These are phyloP conservation scores for Leucogyrophana mollusca DNA, from an alignment of 768 basidiomycete species.

Conservation along the genomic window DNA sequence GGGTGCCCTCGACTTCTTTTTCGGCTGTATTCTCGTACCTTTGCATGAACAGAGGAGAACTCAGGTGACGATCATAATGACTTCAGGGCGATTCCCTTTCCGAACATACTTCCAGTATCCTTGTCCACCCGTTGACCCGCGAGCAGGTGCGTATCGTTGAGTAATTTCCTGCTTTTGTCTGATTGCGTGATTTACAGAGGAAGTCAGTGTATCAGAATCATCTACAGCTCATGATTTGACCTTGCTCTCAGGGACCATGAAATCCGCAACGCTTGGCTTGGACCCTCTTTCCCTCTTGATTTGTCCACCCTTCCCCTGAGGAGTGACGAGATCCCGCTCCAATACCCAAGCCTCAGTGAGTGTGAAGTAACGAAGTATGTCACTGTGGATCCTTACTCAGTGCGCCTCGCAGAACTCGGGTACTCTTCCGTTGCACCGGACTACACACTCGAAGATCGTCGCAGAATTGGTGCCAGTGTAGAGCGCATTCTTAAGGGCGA, in stretches of 20 bases:
- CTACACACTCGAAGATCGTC: constrained; percentile 59
- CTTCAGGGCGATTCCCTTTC: neutral
- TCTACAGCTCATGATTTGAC: neutral
- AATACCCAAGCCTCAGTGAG: constrained; percentile 67
- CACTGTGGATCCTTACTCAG: neutral
- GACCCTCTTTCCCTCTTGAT: constrained; percentile 67
- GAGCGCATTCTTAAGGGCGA: constrained; percentile 59
- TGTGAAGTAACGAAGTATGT: constrained; percentile 18
- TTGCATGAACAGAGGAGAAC: constrained; percentile 59
- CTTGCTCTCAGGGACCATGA: constrained; percentile 59
- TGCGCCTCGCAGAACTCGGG: constrained; percentile 51
- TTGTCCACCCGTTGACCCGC: constrained; percentile 73
- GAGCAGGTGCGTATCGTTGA: constrained; percentile 51
- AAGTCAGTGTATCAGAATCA: constrained; percentile 36
- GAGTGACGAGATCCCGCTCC: constrained; percentile 55
- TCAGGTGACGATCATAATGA: constrained; percentile 47
- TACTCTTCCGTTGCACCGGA: constrained; percentile 55
- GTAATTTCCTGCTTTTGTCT: neutral
- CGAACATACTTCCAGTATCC: constrained; percentile 44
- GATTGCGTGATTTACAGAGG: constrained; percentile 37
- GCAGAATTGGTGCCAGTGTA: constrained; percentile 57
- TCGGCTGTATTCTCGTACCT: constrained; percentile 76
- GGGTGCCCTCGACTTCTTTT: constrained; percentile 77
- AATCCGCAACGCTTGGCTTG: constrained; percentile 70
- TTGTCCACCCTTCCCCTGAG: constrained; percentile 52